These are phyloP conservation scores for Chaetomium sp. DNA, from an alignment of 2,329 filamentous ascomycete genomes.

Conservation along the genomic window DNA sequence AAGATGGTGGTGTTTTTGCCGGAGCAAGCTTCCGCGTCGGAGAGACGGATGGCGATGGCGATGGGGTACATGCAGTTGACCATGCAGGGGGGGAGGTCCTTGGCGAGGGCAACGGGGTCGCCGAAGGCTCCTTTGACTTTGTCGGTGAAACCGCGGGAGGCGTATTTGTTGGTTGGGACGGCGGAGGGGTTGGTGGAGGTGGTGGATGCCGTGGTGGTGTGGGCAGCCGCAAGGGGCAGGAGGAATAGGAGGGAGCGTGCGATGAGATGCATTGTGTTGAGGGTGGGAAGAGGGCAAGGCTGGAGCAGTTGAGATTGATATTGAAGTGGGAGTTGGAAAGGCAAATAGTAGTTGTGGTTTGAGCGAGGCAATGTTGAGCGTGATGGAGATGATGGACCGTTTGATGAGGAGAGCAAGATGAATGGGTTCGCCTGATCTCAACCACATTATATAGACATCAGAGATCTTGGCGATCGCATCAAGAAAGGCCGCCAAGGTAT, in stretches of 20 bases:
- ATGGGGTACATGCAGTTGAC: not conserved
- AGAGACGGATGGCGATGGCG: not conserved
- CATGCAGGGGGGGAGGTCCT: not conserved
- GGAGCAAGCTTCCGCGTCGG: not conserved
- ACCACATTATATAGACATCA: too few relatives aligned
- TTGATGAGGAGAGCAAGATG: too few relatives aligned
- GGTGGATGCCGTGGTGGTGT: not conserved
- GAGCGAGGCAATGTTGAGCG: too few relatives aligned
- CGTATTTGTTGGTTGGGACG: too few relatives aligned
- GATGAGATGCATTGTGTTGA: not conserved
- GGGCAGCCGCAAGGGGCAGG: not conserved
- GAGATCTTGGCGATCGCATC: too few relatives aligned
- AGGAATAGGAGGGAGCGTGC: not conserved
- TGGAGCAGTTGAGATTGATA: not conserved
- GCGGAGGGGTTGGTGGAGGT: not conserved
- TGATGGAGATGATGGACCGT: too few relatives aligned
- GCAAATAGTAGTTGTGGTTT: not conserved
- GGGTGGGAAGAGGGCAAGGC: not conserved
- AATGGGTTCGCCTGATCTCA: too few relatives aligned
- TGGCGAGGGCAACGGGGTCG: not conserved
- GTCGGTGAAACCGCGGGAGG: not conserved
- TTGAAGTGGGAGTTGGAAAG: not conserved
- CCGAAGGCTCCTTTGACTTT: not conserved
- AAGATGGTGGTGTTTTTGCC: too few relatives aligned
- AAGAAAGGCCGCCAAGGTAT: too few relatives aligned